Evolutionary conservation across 306 rosid genomes (phyloP).

Genomic region (Ormosia emarginata): DNA sequence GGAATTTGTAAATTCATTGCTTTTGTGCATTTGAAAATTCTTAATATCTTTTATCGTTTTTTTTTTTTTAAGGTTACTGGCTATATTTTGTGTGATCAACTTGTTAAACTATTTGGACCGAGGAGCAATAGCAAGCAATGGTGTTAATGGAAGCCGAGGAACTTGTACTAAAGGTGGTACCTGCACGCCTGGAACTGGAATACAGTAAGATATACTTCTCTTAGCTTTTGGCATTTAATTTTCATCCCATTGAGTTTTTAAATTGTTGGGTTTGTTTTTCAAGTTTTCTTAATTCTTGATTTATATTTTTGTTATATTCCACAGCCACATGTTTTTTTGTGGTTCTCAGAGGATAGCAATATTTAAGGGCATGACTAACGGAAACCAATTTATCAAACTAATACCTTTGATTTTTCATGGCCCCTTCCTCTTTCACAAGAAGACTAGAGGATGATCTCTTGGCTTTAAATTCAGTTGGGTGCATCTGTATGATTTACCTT

Average conservation of each 20-base stretch:
- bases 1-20: background rate
- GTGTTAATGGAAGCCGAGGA: constrained; percentile 82
- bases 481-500: background rate
- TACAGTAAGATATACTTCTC: constrained; percentile 56
- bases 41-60: background rate
- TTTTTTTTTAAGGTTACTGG: constrained; percentile 60
- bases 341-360: background rate
- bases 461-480: background rate
- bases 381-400: background rate
- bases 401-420: background rate
- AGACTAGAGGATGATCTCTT: background rate
- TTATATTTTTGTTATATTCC: background rate
- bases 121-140: constrained; percentile 95
- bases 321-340: background rate
- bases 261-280: background rate
- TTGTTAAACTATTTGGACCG: constrained; percentile 88
- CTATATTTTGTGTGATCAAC: constrained; percentile 70
- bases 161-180: constrained; percentile 58
- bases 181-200: constrained; percentile 77
- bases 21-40: constrained; percentile 1
- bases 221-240: background rate
- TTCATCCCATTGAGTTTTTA: background rate
- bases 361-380: background rate
- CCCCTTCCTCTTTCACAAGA: background rate
- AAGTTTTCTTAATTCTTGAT: background rate